A percentile compares a stretch with the other conserved stretches of the same genome.
These are phyloP conservation scores for Tylopilus subfusipes DNA, from an alignment of 768 basidiomycete genomes.

Conservation along the genomic window DNA sequence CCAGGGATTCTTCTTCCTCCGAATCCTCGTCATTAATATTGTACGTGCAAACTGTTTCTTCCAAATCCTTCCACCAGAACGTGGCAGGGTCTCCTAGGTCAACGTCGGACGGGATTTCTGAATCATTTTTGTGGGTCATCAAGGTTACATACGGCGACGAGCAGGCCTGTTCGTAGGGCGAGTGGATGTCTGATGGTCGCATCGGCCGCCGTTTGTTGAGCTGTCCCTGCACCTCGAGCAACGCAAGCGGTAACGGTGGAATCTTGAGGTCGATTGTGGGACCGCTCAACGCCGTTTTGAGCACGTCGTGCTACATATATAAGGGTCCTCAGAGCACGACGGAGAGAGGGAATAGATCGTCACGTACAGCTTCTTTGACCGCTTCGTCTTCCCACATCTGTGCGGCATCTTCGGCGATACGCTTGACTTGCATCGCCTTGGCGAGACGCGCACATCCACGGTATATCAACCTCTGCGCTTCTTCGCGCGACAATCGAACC, in stretches of 20 bases:
- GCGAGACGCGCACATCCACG: slow-evolving; percentile 3
- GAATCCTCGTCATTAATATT: not conserved
- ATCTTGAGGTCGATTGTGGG: not conserved
- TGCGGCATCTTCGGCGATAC: not conserved
- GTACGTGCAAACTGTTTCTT: not conserved
- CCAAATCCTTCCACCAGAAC: slow-evolving; percentile 10
- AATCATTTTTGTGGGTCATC: not conserved
- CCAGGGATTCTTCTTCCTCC: too few relatives aligned
- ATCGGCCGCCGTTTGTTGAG: not conserved
- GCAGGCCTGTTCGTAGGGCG: not conserved
- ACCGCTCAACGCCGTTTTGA: not conserved
- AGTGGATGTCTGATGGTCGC: not conserved
- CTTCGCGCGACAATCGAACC: not conserved
- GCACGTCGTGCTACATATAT: not conserved
- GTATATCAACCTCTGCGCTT: not conserved
- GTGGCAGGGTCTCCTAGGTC: slow-evolving; percentile 3
- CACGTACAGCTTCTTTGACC: slow-evolving; percentile 9
- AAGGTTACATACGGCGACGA: not conserved
- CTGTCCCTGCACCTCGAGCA: slow-evolving; percentile 4
- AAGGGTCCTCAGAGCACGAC: too few relatives aligned
- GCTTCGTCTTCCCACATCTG: slow-evolving; percentile 4
- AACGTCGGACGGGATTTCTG: not conserved
- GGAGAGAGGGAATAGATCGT: too few relatives aligned
- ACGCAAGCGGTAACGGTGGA: not conserved
- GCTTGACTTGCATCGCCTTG: not conserved